A percentile compares a stretch with the other conserved stretches of the same genome.
Conservation (phyloP, 495 filamentous ascomycete species). For the Daldinia vernicosa region DNA sequence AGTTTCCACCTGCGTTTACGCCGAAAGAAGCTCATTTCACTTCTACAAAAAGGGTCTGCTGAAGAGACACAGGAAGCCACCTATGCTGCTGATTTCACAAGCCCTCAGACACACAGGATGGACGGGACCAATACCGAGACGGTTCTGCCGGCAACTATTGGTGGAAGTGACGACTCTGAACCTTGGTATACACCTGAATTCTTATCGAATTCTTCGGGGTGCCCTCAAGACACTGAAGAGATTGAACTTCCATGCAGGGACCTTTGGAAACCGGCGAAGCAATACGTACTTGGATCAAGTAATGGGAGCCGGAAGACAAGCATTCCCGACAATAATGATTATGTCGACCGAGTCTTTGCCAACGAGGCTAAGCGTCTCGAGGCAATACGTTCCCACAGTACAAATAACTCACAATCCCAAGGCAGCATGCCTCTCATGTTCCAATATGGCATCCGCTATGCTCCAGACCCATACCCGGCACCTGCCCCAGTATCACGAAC, state of each 20-base stretch:
- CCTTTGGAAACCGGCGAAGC: background rate
- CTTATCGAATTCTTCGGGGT: background rate
- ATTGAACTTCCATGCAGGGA: background rate
- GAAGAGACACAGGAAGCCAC: background rate
- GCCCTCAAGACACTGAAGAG: background rate
- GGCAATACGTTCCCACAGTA: background rate
- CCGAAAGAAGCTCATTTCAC: background rate
- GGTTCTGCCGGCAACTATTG: background rate
- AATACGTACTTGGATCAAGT: background rate
- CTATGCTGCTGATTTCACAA: background rate
- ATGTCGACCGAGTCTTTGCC: background rate
- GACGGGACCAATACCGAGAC: background rate
- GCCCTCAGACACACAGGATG: background rate
- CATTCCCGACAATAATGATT: background rate
- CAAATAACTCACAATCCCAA: background rate
- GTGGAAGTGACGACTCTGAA: background rate
- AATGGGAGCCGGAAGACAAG: background rate
- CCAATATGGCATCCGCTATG: conserved; percentile 16
- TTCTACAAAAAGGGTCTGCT: background rate
- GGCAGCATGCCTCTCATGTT: background rate
- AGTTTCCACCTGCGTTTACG: background rate
- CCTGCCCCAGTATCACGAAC: conserved; percentile 5
- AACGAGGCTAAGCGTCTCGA: background rate
- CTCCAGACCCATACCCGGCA: background rate
- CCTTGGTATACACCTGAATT: background rate